Base-by-base conservation (phyloP, 2,329 filamentous ascomycete species). In the Aspergillus cejpii region DNA sequence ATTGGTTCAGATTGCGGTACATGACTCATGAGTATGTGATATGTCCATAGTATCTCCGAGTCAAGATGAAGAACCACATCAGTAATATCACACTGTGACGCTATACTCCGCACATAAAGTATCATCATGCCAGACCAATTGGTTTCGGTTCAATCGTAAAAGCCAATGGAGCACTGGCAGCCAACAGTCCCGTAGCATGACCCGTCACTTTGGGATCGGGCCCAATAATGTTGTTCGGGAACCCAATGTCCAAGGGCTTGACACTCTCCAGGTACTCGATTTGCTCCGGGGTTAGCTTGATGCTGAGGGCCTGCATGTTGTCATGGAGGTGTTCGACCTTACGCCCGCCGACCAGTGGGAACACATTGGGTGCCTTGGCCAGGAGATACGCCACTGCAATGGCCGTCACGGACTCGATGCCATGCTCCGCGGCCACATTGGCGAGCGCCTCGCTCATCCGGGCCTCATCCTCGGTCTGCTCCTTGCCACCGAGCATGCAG, bases 341-440 rank as follows among this genome's bases (percentile, higher is more conserved):
- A 8, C 84, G 75, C 0, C 82, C 81, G 8, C 85, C 84, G 3
- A 87, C 72, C 31, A 89, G 80, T 1, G 85, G 85, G 58, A 86
- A 87, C 10, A 88, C 81, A 55, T 86, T 80, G 0, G 83, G 78
- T 0, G 81, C 71, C 67, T 88, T 87, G 52, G 80, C 75, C 74
- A 85, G 76, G 11, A 88, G 80, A 58, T 89, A 89, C 2, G 85
- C 84, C 19, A 89, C 66, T 6, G 85, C 84, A 26, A 86, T 67
- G 28, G 76, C 76, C 3, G 80, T 83, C 39, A 86, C 73, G 2
- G 61, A 65, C 20, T 73, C 68, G 1, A 74, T 68, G 1, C 75
- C 74, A 53, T 81, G 77, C 47, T 74, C 69, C 6, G 72, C 71
- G 0, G 78, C 80, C 6, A 85, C 73, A 53, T 79, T 73, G 23